Evolutionary conservation across 2,329 filamentous ascomycete species (phyloP).

Genomic region (Cladosporium phlei): DNA sequence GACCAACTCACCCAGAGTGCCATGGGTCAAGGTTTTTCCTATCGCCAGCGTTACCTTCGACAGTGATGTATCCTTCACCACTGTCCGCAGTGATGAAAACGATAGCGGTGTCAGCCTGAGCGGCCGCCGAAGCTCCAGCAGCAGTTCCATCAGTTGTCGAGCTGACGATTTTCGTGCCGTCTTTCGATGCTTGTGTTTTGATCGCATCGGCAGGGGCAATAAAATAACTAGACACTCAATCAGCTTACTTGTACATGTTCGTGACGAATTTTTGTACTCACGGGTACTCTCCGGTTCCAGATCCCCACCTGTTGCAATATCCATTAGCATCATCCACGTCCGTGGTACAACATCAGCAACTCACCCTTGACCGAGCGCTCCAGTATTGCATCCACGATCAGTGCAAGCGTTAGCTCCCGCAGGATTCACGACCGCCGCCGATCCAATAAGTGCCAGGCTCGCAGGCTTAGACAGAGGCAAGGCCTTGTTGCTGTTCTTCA

Average conservation of each 20-base stretch:
- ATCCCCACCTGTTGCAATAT: constrained; percentile 35
- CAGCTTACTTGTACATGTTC: too few species aligned
- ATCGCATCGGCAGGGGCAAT: constrained; percentile 41
- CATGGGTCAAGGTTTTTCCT: constrained; percentile 39
- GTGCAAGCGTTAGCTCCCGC: constrained; percentile 70
- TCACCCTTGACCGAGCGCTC: constrained; percentile 39
- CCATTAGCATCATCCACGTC: too few species aligned
- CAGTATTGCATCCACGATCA: constrained; percentile 63
- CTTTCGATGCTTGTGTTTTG: constrained; percentile 26
- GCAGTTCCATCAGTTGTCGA: constrained; percentile 28
- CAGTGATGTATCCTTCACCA: constrained; percentile 44
- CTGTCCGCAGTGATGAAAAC: constrained; percentile 55
- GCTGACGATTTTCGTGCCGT: constrained; percentile 31
- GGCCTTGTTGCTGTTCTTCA: constrained; percentile 60
- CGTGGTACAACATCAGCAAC: too few species aligned
- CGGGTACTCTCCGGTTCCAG: constrained; percentile 36
- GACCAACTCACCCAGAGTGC: constrained; percentile 27
- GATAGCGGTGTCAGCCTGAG: constrained; percentile 41
- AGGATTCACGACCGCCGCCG: constrained; percentile 44
- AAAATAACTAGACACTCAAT: too few species aligned
- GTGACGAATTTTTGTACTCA: too few species aligned
- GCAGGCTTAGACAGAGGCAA: constrained; percentile 47
- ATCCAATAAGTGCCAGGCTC: constrained; percentile 37
- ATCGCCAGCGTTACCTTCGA: constrained; percentile 40
- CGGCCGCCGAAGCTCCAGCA: constrained; percentile 6